Evolutionary conservation across 1,139 yeast species (phyloP).

Genomic region (Kluyveromyces sp.): DNA sequence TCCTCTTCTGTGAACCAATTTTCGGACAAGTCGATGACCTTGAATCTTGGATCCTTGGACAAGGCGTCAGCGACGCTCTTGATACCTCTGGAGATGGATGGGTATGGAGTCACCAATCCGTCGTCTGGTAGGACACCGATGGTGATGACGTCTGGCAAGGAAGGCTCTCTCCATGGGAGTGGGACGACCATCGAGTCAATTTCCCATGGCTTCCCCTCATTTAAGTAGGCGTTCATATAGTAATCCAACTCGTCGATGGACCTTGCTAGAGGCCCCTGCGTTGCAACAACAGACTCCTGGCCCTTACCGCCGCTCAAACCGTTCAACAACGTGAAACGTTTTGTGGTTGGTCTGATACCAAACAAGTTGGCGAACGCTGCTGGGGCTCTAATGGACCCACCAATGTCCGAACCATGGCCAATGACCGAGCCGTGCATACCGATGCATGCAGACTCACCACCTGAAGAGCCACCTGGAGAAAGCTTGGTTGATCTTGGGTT

Average conservation of each 20-base stretch:
- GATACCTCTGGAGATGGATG: constrained; percentile 48
- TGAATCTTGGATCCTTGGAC: constrained; percentile 44
- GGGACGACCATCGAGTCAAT: constrained; percentile 44
- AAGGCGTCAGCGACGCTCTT: constrained; percentile 35
- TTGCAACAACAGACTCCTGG: constrained; percentile 38
- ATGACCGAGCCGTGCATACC: constrained; percentile 42
- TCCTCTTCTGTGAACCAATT: constrained; percentile 18
- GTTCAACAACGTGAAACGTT: constrained; percentile 47
- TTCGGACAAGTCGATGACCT: constrained; percentile 35
- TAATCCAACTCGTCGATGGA: constrained; percentile 55
- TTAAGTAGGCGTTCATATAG: constrained; percentile 53
- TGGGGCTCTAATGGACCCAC: constrained; percentile 72
- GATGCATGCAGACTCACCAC: constrained; percentile 56
- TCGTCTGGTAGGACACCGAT: constrained; percentile 41
- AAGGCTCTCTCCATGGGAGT: constrained; percentile 49
- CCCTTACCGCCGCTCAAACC: constrained; percentile 45
- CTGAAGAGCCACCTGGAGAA: constrained; percentile 62
- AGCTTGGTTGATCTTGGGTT: constrained; percentile 47
- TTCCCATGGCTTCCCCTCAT: constrained; percentile 57
- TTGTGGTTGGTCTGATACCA: constrained; percentile 64
- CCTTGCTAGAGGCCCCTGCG: constrained; percentile 57
- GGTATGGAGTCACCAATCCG: constrained; percentile 45
- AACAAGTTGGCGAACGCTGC: constrained; percentile 62
- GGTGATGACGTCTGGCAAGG: constrained; percentile 36
- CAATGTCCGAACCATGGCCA: constrained; percentile 60